phyloP scores from a whole-genome alignment of 2,329 filamentous ascomycete species.

The Aphanoascus verrucosus region DNA sequence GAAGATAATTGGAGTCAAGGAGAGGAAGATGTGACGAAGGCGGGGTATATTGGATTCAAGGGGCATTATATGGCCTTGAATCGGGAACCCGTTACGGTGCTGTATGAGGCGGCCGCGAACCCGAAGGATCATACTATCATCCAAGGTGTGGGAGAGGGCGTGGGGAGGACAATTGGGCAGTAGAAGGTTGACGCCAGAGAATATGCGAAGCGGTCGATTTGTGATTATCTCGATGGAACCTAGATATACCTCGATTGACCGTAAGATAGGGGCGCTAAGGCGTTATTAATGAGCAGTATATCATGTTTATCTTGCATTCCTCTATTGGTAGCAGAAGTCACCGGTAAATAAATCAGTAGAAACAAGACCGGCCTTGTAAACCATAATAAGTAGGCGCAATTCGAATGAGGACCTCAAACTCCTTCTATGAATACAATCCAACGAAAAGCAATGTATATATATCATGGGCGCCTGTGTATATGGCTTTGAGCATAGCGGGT shows the following conservation, averaged over 20 bases:
- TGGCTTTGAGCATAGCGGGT: not conserved
- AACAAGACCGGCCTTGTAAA: no score
- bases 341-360: no score
- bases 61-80: constrained; percentile 87
- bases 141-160: constrained; percentile 33
- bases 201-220: not conserved
- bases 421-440: not conserved
- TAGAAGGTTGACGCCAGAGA: constrained; percentile 17
- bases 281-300: no score
- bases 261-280: no score
- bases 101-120: constrained; percentile 92
- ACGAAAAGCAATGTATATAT: not conserved
- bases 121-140: constrained; percentile 64
- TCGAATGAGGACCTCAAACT: not conserved
- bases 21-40: constrained; percentile 65
- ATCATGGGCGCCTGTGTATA: constrained; percentile 9
- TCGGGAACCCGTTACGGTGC: constrained; percentile 68
- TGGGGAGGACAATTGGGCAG: constrained; percentile 33
- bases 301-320: no score
- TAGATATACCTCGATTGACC: no score
- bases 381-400: no score
- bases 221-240: no score
- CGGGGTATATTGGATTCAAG: constrained; percentile 83
- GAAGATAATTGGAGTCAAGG: constrained; percentile 78
- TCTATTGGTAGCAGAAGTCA: no score